Base-by-base conservation (phyloP, 1,284 basidiomycete species). In the Porodaedalea pini region DNA sequence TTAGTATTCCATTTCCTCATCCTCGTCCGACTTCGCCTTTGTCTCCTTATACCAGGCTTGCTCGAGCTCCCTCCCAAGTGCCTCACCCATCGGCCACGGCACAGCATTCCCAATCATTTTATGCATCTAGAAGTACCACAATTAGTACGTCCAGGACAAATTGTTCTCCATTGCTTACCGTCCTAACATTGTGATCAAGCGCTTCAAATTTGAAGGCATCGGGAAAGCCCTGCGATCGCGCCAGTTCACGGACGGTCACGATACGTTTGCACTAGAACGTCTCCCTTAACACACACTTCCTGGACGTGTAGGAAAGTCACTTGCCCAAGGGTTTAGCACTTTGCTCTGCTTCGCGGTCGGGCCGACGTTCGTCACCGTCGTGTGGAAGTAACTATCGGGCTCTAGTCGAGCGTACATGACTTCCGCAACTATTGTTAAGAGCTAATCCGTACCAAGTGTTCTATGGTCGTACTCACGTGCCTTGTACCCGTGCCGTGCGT, bases 21-120 rank as follows among this genome's bases (percentile, higher is more conserved):
- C 44, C 23, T 23, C 19, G 40, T 44, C 41, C 21, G 10, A n/a
- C 5, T 44, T 21, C n/a, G 5, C 31, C 36, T 25, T 32, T 40
- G 40, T 39, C 43, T 76, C 70, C 59, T 76, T 73, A 60, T 81
- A 78, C 40, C 80, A 62, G 0, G 76, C 75, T 7, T 74, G 69
- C 15, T 76, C 70, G 34, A 90, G 72, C 64, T 86, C 79, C 19
- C 79, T 73, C 25, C 85, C 88, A 4, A 90, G 70, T 0, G 88
- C 88, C 27, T 69, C 68, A 10, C 77, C 77, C 11, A 90, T 69
- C 3, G 75, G 85, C 73, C 82, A 79, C 0, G 88, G 81, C 1
- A 90, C 85, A 0, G 86, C 86, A 62, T 90, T 90, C 15, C 88
- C 88, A 60, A 90, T 89, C 62, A 88, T 85, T 34, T 84, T 75